These are phyloP conservation scores for Fusarium azukiicola DNA, from an alignment of 2,329 filamentous ascomycete genomes.

Conservation along the genomic window DNA sequence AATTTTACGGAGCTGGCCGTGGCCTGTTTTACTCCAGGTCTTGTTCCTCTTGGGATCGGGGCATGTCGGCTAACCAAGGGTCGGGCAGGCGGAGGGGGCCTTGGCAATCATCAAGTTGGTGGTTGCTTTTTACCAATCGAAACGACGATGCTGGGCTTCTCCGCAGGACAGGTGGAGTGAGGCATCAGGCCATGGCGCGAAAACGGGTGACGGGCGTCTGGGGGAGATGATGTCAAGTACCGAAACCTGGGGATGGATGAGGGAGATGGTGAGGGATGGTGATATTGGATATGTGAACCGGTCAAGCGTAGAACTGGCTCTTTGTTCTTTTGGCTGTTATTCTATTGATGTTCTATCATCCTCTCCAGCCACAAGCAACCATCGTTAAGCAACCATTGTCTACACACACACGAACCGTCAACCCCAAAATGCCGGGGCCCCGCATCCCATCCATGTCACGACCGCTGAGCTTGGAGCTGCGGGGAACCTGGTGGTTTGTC, in stretches of 20 bases:
- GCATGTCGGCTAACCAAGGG: slow-evolving; percentile 35
- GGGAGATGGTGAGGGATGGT: neutral
- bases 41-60: slow-evolving; percentile 26
- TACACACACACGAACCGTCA: neutral
- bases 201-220: slow-evolving; percentile 15
- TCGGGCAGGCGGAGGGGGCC: slow-evolving; percentile 37
- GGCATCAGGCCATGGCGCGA: slow-evolving; percentile 23
- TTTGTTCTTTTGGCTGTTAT: neutral
- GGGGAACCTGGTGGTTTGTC: slow-evolving; percentile 14
- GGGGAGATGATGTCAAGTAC: neutral
- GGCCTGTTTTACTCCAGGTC: slow-evolving; percentile 26
- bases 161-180: slow-evolving; percentile 24
- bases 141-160: slow-evolving; percentile 3
- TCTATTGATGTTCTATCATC: neutral
- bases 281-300: neutral
- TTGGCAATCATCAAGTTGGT: neutral
- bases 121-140: neutral
- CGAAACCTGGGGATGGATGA: neutral
- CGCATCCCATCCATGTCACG: neutral
- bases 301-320: neutral
- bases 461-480: neutral
- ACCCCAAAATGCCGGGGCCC: slow-evolving; percentile 19
- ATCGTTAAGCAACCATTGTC: too few species aligned
- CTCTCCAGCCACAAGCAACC: neutral
- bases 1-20: slow-evolving; percentile 30